A percentile compares a stretch with the other conserved stretches of the same genome.
These are phyloP conservation scores for Spinellus fusiger DNA, from an alignment of 192 early-diverging fungal species.

Conservation along the genomic window DNA sequence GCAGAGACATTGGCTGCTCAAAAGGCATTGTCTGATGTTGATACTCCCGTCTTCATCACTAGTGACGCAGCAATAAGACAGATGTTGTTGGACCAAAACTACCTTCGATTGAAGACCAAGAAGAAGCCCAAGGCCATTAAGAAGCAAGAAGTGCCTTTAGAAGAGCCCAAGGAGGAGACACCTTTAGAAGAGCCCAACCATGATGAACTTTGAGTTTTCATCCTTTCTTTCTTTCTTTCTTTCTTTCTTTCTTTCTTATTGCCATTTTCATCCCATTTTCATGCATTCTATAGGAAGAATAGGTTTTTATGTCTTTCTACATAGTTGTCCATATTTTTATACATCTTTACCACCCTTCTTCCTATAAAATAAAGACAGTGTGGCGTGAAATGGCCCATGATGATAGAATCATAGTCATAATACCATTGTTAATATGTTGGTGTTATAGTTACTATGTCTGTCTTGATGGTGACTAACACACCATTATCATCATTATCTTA, in stretches of 20 bases:
- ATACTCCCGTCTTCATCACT: constrained; percentile 60
- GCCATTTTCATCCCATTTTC: too few relatives aligned
- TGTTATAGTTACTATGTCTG: too few relatives aligned
- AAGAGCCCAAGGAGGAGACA: constrained; percentile 19
- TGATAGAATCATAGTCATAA: too few relatives aligned
- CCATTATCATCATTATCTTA: too few relatives aligned
- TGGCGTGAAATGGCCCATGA: too few relatives aligned
- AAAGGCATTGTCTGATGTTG: constrained; percentile 43
- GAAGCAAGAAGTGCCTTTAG: constrained; percentile 19
- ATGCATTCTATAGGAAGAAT: too few relatives aligned
- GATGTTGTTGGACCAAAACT: constrained; percentile 41
- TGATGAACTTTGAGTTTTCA: not conserved
- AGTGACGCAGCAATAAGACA: constrained; percentile 48
- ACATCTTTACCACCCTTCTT: too few relatives aligned
- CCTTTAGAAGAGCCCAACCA: not conserved
- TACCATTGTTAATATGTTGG: too few relatives aligned
- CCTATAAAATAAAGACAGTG: too few relatives aligned
- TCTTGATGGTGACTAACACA: too few relatives aligned
- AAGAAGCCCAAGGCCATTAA: constrained; percentile 46
- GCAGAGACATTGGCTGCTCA: constrained; percentile 53
- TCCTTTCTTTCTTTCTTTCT: not conserved
- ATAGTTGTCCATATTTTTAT: too few relatives aligned
- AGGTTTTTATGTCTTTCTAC: too few relatives aligned
- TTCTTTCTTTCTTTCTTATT: not conserved
- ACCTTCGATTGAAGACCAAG: constrained; percentile 51